phyloP scores from a whole-genome alignment of 108 stramenopile species.

The Skeletonema menzelii region DNA sequence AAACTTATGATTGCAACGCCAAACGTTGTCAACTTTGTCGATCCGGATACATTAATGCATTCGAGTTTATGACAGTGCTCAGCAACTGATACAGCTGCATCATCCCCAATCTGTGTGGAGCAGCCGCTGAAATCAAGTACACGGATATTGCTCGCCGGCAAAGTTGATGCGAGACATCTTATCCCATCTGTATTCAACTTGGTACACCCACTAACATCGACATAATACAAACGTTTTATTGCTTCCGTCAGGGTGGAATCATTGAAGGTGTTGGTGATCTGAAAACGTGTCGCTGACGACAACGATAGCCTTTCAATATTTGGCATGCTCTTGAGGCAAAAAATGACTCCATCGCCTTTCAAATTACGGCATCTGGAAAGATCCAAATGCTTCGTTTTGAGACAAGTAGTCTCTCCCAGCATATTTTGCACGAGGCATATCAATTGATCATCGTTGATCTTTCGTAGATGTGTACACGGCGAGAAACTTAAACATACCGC shows the following conservation, averaged over 20 bases:
- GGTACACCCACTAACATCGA: slow-evolving; percentile 10
- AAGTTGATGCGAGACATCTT: neutral
- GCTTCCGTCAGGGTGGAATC: neutral
- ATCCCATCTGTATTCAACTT: neutral
- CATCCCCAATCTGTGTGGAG: neutral
- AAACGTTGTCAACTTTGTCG: slow-evolving; percentile 7
- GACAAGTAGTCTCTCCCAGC: neutral
- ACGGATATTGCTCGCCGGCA: neutral
- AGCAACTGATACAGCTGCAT: neutral
- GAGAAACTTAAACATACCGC: neutral
- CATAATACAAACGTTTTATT: neutral
- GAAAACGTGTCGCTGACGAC: neutral
- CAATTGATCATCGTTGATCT: slow-evolving; percentile 12
- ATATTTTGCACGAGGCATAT: neutral
- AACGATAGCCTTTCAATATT: slow-evolving; percentile 3
- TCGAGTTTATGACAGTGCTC: neutral
- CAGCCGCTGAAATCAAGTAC: slow-evolving; percentile 4
- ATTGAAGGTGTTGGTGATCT: neutral
- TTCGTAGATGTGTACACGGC: slow-evolving; percentile 14
- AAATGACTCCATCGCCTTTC: slow-evolving; percentile 3
- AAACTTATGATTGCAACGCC: slow-evolving; percentile 8
- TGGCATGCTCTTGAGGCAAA: slow-evolving; percentile 1
- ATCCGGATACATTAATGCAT: slow-evolving; percentile 3
- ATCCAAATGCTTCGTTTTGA: slow-evolving; percentile 4
- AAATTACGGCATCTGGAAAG: slow-evolving; percentile 5